phyloP scores from a whole-genome alignment of 2,329 filamentous ascomycete genomes.

The Dothideomycetes sp. region DNA sequence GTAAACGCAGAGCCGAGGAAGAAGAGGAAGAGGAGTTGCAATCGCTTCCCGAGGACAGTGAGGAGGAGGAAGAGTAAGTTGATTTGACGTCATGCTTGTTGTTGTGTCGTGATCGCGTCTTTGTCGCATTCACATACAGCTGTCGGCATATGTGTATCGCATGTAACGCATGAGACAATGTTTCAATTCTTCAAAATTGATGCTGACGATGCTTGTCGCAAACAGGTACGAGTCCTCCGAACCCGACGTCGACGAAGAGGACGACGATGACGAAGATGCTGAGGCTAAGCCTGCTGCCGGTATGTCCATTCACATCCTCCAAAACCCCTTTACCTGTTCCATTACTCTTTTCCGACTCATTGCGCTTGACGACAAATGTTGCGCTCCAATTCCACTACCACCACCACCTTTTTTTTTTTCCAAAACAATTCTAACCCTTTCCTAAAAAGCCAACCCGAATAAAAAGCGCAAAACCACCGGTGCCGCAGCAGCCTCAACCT shows the following conservation, averaged over 20 bases:
- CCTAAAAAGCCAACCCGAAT: neutral
- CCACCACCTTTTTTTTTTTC: neutral
- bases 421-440: neutral
- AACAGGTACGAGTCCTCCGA: slow-evolving; percentile 16
- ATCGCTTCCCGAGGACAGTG: slow-evolving; percentile 35
- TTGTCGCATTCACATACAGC: neutral
- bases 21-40: slow-evolving; percentile 36
- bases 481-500: neutral
- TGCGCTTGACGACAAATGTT: too few species aligned
- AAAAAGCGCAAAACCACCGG: slow-evolving; percentile 8
- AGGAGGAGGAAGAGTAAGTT: slow-evolving; percentile 35
- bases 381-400: too few species aligned
- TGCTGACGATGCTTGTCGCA: neutral
- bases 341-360: neutral
- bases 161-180: too few species aligned
- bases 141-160: too few species aligned
- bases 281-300: slow-evolving; percentile 11
- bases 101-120: neutral
- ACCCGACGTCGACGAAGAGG: slow-evolving; percentile 8
- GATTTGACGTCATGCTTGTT: slow-evolving; percentile 10
- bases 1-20: slow-evolving; percentile 36
- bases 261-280: slow-evolving; percentile 10
- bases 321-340: neutral
- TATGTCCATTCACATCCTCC: neutral
- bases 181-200: too few species aligned